These are phyloP conservation scores for Aspergillus sp. DNA, from an alignment of 2,329 filamentous ascomycete species.

Conservation along the genomic window DNA sequence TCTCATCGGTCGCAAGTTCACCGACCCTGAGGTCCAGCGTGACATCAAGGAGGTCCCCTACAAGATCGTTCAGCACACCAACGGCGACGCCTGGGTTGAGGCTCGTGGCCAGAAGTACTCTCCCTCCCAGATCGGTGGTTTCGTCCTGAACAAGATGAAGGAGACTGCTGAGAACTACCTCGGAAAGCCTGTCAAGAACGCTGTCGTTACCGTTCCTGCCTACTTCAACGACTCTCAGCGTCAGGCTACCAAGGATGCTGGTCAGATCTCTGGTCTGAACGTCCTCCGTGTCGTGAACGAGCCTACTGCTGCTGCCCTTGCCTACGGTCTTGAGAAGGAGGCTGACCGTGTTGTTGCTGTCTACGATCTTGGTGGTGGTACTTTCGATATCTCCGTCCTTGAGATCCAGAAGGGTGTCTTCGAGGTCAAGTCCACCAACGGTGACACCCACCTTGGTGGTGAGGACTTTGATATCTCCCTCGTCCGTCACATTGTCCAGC, in stretches of 20 bases:
- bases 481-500: conserved; percentile 86
- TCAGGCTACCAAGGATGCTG: conserved; percentile 97
- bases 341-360: conserved; percentile 86
- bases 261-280: conserved; percentile 93
- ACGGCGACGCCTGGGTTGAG: conserved; percentile 94
- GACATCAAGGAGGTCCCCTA: conserved; percentile 97
- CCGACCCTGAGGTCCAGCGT: conserved; percentile 87
- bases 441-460: conserved; percentile 96
- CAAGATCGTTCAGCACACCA: conserved; percentile 96
- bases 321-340: conserved; percentile 95
- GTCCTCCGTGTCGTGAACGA: conserved; percentile 98
- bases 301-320: conserved; percentile 91
- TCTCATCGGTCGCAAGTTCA: conserved; percentile 97
- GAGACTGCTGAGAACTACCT: conserved; percentile 95
- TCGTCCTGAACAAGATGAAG: conserved; percentile 98
- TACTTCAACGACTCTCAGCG: conserved; percentile 99
- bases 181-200: conserved; percentile 88
- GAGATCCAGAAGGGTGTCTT: conserved; percentile 98
- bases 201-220: conserved; percentile 92
- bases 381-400: conserved; percentile 97
- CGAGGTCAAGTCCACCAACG: conserved; percentile 98
- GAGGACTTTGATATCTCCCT: conserved; percentile 97
- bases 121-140: conserved; percentile 96
- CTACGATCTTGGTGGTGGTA: conserved; percentile 97
- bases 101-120: conserved; percentile 94